Base-by-base conservation (phyloP, 768 basidiomycete genomes). In the Boletus sp. region DNA sequence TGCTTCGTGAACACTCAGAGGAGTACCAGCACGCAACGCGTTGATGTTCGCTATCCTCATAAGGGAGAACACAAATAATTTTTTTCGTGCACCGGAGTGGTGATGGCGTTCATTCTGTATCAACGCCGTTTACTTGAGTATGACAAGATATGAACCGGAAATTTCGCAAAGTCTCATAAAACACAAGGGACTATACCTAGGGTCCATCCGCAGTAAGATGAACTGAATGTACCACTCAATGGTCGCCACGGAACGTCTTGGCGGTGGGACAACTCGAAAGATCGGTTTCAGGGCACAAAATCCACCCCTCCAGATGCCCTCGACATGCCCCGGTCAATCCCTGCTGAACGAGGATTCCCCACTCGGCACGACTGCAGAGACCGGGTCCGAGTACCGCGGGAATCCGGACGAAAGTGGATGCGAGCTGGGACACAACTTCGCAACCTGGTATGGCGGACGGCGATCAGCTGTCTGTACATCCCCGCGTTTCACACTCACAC, bases 401-500 rank as follows among this genome's bases (percentile, higher is more conserved):
- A 56, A 67, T 30, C 11, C 14, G 15, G 34, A 46, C 3, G 11
- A 48, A 17, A 35, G 32, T 41, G 17, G 45, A 39, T 32, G 29
- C 27, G 40, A 43, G 44, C 7, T 47, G 43, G 51, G 35, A 42
- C 6, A 6, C 25, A 21, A 54, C n/a, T 23, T 46, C 38, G 51
- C 47, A 21, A 58, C 43, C 43, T 37, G n/a, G 54, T 30, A 15
- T 38, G 30, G 42, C n/a, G 48, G 44, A 59, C 69, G 67, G 64
- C 65, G 59, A 68, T 68, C 67, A 70, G 46, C 58, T 59, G 57
- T 66, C 67, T 55, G 50, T 49, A 44, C 47, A 30, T 43, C 50
- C 50, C 42, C 45, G 27, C 42, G 64, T 57, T 63, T 57, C 57
- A 51, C 51, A 21, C 51, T 60, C 56, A 59, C 56, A 60, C 54